A percentile compares a stretch with the other conserved stretches of the same genome.
Evolutionary conservation across 331 rosid species (phyloP).

Genomic region (Quercus tomentella): DNA sequence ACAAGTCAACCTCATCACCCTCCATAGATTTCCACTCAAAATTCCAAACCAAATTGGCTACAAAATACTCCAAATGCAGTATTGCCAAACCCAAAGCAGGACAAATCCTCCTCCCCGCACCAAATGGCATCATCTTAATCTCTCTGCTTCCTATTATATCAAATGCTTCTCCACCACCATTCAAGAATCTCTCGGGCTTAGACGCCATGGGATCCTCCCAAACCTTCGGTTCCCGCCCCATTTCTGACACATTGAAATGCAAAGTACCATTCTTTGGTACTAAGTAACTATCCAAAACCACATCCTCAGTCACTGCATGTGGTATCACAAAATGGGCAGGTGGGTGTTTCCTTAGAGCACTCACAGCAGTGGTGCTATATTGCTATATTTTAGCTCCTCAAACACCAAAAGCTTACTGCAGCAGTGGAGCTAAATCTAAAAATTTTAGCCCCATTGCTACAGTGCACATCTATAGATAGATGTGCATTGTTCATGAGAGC

Average conservation of each 20-base stretch:
- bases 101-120: conserved; percentile 73
- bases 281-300: conserved; percentile 35
- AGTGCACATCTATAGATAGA: no score
- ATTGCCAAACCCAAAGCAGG: conserved; percentile 46
- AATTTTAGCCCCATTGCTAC: no score
- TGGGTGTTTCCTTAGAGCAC: conserved; percentile 66
- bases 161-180: background rate
- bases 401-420: no score
- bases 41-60: conserved; percentile 59
- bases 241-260: conserved; percentile 54
- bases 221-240: conserved; percentile 54
- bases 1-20: conserved; percentile 37
- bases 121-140: conserved; percentile 69
- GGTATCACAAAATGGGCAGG: conserved; percentile 58
- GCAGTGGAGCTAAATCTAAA: no score
- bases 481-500: no score
- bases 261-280: conserved; percentile 41
- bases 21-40: conserved; percentile 40
- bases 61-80: conserved; percentile 66
- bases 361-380: no score
- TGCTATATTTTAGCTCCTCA: no score
- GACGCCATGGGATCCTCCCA: conserved; percentile 54
- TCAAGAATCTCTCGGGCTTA: conserved; percentile 40
- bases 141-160: conserved; percentile 36
- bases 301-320: conserved; percentile 43